Base-by-base conservation (phyloP, 495 filamentous ascomycete genomes). In the Lophium mytilinum region DNA sequence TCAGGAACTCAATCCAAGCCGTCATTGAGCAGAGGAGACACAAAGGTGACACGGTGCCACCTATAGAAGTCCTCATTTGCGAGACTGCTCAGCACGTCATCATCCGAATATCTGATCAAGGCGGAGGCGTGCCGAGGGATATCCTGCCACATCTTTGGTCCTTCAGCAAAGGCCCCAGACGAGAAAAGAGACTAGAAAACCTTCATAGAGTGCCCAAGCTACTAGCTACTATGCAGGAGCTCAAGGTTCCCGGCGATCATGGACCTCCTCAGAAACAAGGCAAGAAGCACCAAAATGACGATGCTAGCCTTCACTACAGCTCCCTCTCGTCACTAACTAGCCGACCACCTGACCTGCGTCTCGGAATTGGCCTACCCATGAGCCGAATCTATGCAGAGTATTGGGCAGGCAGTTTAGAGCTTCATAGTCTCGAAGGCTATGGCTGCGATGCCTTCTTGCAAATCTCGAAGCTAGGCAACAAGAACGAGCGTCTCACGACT, bases 361-460 rank as follows among this genome's bases (percentile, higher is more conserved):
- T 99, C 10, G 94, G 93, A 9, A 95, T 99, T 78, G 93, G 93
- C 2, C 71, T 99, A 50, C 94, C 93, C 0, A 86, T 97, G 76
- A 94, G 89, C 59, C 81, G 90, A 57, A 88, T 97, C 12, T 99
- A 97, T 69, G 92, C 94, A 14, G 92, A 99, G 71, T 98, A 97
- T 71, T 99, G 93, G 93, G 93, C 94, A 8, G 93, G 93, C 1
- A 92, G 81, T 67, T 71, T 99, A 21, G 89, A 96, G 68, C 66
- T 97, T 57, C 93, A 97, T 69, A 95, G 85, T 68, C 72, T 99
- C 37, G 93, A 97, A 64, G 93, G 93, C 0, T 99, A 96, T 63
- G 93, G 93, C 1, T 90, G 94, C n/a, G 93, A 99, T 73, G 92
- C 88, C 1, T 99, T 97, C 68, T 70, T 99, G 58, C 92, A 97